Evolutionary conservation across 805 yeast genomes (phyloP).

Genomic region (Kodamaea neixiangensis): DNA sequence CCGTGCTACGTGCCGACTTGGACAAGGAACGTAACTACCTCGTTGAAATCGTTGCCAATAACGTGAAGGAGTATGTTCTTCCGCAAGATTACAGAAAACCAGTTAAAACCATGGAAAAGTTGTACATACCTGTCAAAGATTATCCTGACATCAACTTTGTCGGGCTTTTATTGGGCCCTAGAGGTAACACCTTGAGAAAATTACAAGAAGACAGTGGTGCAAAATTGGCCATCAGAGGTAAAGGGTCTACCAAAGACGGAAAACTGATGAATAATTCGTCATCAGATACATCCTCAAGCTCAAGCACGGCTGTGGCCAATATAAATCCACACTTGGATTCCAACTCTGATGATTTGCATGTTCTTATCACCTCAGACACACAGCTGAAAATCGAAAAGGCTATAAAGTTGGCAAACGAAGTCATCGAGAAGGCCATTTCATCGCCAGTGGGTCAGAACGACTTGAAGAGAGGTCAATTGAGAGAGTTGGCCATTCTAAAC

Average conservation of each 20-base stretch:
- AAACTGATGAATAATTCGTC: slow-evolving; percentile 51
- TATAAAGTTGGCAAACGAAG: slow-evolving; percentile 66
- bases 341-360: slow-evolving; percentile 75
- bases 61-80: slow-evolving; percentile 75
- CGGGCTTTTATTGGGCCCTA: slow-evolving; percentile 89
- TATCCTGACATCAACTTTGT: slow-evolving; percentile 92
- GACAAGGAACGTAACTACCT: slow-evolving; percentile 81
- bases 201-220: slow-evolving; percentile 89
- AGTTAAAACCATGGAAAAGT: slow-evolving; percentile 69
- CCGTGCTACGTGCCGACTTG: slow-evolving; percentile 55
- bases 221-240: slow-evolving; percentile 85
- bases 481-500: slow-evolving; percentile 89
- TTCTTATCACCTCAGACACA: slow-evolving; percentile 79
- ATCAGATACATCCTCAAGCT: slow-evolving; percentile 40
- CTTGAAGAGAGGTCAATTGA: slow-evolving; percentile 82
- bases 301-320: slow-evolving; percentile 20
- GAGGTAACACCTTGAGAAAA: slow-evolving; percentile 85
- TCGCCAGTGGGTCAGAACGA: slow-evolving; percentile 95
- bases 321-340: slow-evolving; percentile 24
- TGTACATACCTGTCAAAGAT: slow-evolving; percentile 80
- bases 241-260: slow-evolving; percentile 95
- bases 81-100: slow-evolving; percentile 80
- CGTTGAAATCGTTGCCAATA: slow-evolving; percentile 70
- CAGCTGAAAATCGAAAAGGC: slow-evolving; percentile 79
- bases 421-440: slow-evolving; percentile 79